Evolutionary conservation across 2,329 filamentous ascomycete species (phyloP), one percentile per base, ranked within the genome.

Genomic region (Xylariomycetidae sp.): DNA sequence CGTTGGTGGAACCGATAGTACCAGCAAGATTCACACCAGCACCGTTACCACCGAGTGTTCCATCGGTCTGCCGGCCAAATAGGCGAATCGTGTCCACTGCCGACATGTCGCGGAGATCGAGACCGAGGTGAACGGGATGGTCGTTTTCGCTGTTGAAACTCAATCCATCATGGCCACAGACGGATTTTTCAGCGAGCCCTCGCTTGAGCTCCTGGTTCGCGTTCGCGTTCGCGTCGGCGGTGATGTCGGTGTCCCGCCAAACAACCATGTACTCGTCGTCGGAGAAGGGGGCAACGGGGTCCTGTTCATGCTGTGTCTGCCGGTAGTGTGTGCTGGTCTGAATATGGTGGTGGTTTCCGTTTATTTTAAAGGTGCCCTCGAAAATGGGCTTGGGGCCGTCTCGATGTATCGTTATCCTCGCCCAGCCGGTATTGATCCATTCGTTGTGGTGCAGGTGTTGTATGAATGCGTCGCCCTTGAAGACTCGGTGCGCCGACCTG

Each of bases 191-290:
- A 18, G 59, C 54, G 25, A 50, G 33, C 2, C 55, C 49, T 7
- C 85, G 76, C 62, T 79, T 85, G 48, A 92, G 60, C 42, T 90
- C 82, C 15, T 67, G 62, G 34, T 74, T 73, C 23, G 63, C 59
- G n/a, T 53, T 53, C 41, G 50, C 54, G 38, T 56, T 49, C n/a
- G n/a, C n/a, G 13, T 57, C 50, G 26, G 50, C 47, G 19, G 66
- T 58, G 52, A 96, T 78, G 58, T 98, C 92, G 17, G 88, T 94
- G 55, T 97, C 89, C 45, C 89, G 78, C 73, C 87, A 97, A 1
- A 96, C 74, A 22, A 96, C 72, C 89, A 98, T 92, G 54, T 77
- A 83, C 41, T 94, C 85, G 19, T 80, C 74, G 4, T 54, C 51
- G 14, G 66, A 69, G 28, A 66, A 61, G 11, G 73, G 63, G 6